Evolutionary conservation across 768 basidiomycete species (phyloP), one percentile per base, ranked within the genome.

Genomic region (Serendipita sp.): DNA sequence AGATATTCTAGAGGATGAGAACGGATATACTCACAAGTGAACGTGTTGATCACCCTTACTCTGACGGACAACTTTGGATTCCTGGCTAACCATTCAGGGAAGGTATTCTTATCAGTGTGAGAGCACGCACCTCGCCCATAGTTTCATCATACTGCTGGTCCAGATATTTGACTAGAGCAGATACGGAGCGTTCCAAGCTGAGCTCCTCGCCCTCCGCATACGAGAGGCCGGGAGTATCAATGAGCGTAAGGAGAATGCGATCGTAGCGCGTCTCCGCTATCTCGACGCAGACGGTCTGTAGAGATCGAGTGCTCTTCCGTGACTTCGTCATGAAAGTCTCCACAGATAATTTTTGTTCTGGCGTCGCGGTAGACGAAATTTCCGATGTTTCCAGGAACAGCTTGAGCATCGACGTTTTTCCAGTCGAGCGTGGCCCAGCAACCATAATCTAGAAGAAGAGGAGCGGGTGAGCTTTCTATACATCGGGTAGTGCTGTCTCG

Each of bases 11-110:
- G 2, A 40, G 40, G 5, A 48, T 63, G 23, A 63, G 40, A 6
- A 48, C 63, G 23, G 63, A 15, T 48, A 16, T 27, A 74, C 88
- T 74, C 72, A 91, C 88, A 91, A 74, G 74, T 93, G 90, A 69
- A 93, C 85, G 69, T 92, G 91, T 69, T 89, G 87, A 74, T 93
- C 90, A 58, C 88, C 89, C 75, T 86, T 90, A 75, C 82, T 88
- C 72, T 89, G 82, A 67, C 90, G 82, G 62, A 91, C 76, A 45
- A 93, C 89, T 78, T 92, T 93, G 64, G 87, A 87, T 77, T 92
- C 89, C 89, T 91, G 65, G 46, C 46, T 1, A 63, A 52, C 58
- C 55, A 60, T 62, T 5, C 62, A 27, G 67, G 44, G 64, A 45
- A n/a, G 10, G 13, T 55, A 6, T 16, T n/a, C 40, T 64, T 44